These are phyloP conservation scores for Penicillium frequentans DNA, from an alignment of 2,329 filamentous ascomycete genomes.

Conservation along the genomic window DNA sequence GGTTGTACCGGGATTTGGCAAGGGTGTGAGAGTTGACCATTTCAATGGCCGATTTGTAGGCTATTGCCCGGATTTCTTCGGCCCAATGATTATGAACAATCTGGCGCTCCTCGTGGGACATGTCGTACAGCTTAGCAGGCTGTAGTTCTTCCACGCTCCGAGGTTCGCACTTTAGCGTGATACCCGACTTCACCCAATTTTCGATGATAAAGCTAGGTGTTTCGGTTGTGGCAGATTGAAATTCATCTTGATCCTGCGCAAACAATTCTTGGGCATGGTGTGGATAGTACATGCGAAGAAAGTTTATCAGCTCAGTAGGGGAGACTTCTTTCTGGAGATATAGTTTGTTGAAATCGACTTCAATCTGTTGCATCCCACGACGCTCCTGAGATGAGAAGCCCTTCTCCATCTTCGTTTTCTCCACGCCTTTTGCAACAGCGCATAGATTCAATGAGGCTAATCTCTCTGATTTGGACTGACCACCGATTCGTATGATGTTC, in stretches of 20 bases:
- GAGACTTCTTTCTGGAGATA: background rate
- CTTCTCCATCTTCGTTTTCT: slow-evolving; percentile 36
- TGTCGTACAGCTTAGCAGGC: background rate
- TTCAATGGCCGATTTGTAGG: background rate
- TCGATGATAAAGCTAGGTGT: background rate
- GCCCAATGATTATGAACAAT: background rate
- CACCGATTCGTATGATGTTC: slow-evolving; percentile 63
- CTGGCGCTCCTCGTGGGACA: background rate
- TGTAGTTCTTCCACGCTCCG: background rate
- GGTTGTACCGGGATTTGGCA: background rate
- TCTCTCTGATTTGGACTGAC: slow-evolving; percentile 55
- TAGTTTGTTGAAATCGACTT: slow-evolving; percentile 12
- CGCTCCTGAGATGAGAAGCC: slow-evolving; percentile 12
- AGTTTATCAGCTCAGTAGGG: background rate
- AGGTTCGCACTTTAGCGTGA: background rate
- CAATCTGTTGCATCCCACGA: slow-evolving; percentile 9
- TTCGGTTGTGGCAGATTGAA: background rate
- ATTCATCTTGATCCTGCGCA: background rate
- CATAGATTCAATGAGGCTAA: slow-evolving; percentile 55
- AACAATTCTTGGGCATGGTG: background rate
- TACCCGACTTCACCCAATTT: background rate
- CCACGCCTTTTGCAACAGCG: slow-evolving; percentile 27
- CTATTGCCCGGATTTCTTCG: background rate
- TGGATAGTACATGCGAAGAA: background rate
- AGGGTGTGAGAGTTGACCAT: background rate